phyloP scores from a whole-genome alignment of 2,329 filamentous ascomycete species.

The Hortaea werneckii region DNA sequence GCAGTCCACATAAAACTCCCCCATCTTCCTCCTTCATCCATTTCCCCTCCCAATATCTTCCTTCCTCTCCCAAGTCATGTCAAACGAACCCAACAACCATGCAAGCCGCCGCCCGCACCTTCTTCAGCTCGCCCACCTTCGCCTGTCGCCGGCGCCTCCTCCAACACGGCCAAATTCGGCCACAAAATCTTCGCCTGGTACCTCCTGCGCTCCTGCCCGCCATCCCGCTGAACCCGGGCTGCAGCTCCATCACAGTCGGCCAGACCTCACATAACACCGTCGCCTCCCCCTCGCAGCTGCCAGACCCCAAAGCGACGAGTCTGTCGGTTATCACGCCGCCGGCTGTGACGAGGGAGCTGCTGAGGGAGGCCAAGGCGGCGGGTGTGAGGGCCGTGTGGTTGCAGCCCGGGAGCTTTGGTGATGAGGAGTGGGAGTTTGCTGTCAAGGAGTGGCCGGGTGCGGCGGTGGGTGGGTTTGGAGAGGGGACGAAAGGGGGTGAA shows the following conservation, averaged over 20 bases:
- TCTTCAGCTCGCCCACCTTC: constrained; percentile 70
- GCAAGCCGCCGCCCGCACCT: constrained; percentile 61
- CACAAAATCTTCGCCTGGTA: constrained; percentile 93
- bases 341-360: constrained; percentile 58
- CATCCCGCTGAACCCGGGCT: constrained; percentile 72
- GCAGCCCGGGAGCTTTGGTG: constrained; percentile 81
- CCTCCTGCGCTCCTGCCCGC: constrained; percentile 63
- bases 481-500: constrained; percentile 55
- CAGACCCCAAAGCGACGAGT: constrained; percentile 58
- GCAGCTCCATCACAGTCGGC: constrained; percentile 53
- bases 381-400: constrained; percentile 73
- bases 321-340: constrained; percentile 86
- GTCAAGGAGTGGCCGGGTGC: constrained; percentile 54
- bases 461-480: constrained; percentile 57
- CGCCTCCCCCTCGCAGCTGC: constrained; percentile 54
- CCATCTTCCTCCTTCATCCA: no score
- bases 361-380: constrained; percentile 66
- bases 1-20: no score
- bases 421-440: constrained; percentile 62
- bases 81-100: constrained; percentile 30
- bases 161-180: constrained; percentile 75
- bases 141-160: constrained; percentile 83
- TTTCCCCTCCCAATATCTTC: neutral
- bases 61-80: neutral
- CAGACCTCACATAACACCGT: constrained; percentile 53